A percentile compares a stretch with the other conserved stretches of the same genome.
These are phyloP conservation scores for Podospora pseudocomata DNA, from an alignment of 495 filamentous ascomycete species.

Conservation along the genomic window DNA sequence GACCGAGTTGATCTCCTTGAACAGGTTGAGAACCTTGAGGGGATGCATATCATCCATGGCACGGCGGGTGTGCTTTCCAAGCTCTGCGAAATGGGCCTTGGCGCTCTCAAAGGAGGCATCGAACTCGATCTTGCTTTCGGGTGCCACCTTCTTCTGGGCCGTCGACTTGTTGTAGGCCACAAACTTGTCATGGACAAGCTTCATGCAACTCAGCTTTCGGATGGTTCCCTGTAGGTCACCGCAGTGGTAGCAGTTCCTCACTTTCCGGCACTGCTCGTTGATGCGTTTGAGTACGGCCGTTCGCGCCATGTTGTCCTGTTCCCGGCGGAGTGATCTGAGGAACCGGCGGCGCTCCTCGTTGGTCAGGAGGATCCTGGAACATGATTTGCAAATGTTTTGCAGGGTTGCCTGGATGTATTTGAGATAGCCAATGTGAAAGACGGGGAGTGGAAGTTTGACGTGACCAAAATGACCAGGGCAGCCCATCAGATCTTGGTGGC, in stretches of 20 bases:
- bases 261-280: slow-evolving; percentile 82
- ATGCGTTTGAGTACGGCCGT: slow-evolving; percentile 78
- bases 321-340: slow-evolving; percentile 72
- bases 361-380: slow-evolving; percentile 70
- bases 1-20: slow-evolving; percentile 74
- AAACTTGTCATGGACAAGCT: slow-evolving; percentile 92
- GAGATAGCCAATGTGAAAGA: slow-evolving; percentile 94
- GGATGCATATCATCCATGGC: slow-evolving; percentile 94
- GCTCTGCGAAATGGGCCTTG: slow-evolving; percentile 65
- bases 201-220: slow-evolving; percentile 80
- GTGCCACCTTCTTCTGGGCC: slow-evolving; percentile 74
- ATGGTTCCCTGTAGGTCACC: slow-evolving; percentile 79
- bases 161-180: slow-evolving; percentile 80
- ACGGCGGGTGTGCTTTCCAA: slow-evolving; percentile 87
- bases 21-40: slow-evolving; percentile 80
- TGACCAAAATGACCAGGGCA: slow-evolving; percentile 97
- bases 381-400: slow-evolving; percentile 91
- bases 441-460: slow-evolving; percentile 80
- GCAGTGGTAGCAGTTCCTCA: slow-evolving; percentile 71
- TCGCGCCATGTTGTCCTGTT: slow-evolving; percentile 81
- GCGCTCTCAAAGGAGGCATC: slow-evolving; percentile 78
- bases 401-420: slow-evolving; percentile 83
- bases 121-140: slow-evolving; percentile 73
- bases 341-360: slow-evolving; percentile 69
- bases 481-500: slow-evolving; percentile 65